These are phyloP conservation scores for Pestalotiopsis sp. DNA, from an alignment of 2,329 filamentous ascomycete genomes.

Conservation along the genomic window DNA sequence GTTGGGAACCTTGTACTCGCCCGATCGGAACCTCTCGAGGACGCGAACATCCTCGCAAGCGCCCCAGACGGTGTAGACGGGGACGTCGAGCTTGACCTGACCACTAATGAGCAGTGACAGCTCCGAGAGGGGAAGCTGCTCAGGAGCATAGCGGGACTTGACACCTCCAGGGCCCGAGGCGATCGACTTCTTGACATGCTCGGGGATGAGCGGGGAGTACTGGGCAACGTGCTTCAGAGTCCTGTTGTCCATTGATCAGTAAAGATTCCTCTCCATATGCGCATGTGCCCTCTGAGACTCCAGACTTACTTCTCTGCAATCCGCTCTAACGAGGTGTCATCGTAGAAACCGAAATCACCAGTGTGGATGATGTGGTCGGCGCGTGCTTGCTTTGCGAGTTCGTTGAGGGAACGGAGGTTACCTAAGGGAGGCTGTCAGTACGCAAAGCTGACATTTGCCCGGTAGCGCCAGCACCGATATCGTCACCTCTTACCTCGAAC, in stretches of 20 bases:
- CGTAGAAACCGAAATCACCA: constrained; percentile 98
- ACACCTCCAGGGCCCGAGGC: constrained; percentile 72
- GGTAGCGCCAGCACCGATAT: background rate
- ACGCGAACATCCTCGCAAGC: constrained; percentile 98
- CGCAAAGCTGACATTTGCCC: background rate
- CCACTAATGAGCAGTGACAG: constrained; percentile 86
- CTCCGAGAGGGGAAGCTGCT: constrained; percentile 89
- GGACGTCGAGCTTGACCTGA: constrained; percentile 88
- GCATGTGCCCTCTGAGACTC: background rate
- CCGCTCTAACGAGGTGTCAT: constrained; percentile 90
- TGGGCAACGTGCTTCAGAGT: constrained; percentile 98
- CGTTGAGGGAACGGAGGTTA: constrained; percentile 93
- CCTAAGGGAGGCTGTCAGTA: constrained; percentile 53
- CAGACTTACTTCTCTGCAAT: constrained; percentile 91
- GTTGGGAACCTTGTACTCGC: constrained; percentile 97
- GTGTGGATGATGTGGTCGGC: constrained; percentile 99
- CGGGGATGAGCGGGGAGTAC: constrained; percentile 91
- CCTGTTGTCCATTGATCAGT: constrained; percentile 48
- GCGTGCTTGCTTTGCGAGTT: constrained; percentile 90
- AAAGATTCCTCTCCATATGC: background rate
- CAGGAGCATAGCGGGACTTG: constrained; percentile 80
- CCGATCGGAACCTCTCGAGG: constrained; percentile 93
- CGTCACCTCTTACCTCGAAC: constrained; percentile 61
- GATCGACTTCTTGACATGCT: constrained; percentile 71
- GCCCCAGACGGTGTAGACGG: constrained; percentile 98